Evolutionary conservation across 1,139 yeast genomes (phyloP).

Genomic region (Geotrichum reessii): DNA sequence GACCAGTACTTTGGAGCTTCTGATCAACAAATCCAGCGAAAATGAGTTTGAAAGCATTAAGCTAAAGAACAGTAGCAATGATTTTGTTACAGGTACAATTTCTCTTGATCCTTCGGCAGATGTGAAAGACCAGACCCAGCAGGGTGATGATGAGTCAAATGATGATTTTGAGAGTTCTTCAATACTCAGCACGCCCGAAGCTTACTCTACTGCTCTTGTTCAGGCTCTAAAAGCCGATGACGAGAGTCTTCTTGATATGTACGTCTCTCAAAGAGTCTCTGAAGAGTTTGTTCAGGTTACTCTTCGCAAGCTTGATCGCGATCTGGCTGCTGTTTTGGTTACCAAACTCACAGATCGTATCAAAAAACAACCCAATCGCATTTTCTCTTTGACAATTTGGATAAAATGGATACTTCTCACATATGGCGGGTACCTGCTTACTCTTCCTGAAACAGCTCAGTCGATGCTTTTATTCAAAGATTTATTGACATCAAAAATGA

Average conservation of each 20-base stretch:
- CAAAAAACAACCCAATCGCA: slow-evolving; percentile 60
- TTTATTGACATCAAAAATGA: slow-evolving; percentile 66
- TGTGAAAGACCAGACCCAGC: slow-evolving; percentile 28
- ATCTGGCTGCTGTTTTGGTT: slow-evolving; percentile 65
- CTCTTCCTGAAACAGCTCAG: slow-evolving; percentile 61
- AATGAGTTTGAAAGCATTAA: not conserved
- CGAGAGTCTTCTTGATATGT: slow-evolving; percentile 54
- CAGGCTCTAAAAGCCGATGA: slow-evolving; percentile 42
- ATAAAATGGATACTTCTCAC: slow-evolving; percentile 85
- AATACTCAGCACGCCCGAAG: slow-evolving; percentile 36
- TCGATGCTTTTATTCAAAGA: slow-evolving; percentile 73
- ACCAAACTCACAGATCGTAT: slow-evolving; percentile 82
- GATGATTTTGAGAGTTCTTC: slow-evolving; percentile 41
- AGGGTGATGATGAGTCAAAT: slow-evolving; percentile 32
- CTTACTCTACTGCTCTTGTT: slow-evolving; percentile 37
- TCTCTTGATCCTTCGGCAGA: not conserved
- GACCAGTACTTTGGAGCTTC: slow-evolving; percentile 4
- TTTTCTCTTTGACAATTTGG: slow-evolving; percentile 78
- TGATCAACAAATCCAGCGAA: not conserved
- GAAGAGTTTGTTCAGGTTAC: slow-evolving; percentile 67
- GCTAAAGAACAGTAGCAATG: not conserved
- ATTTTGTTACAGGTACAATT: not conserved
- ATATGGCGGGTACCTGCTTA: slow-evolving; percentile 77
- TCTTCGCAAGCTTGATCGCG: slow-evolving; percentile 61
- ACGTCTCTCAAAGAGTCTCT: slow-evolving; percentile 56